Evolutionary conservation across 768 basidiomycete species (phyloP), one percentile per base, ranked within the genome.

Genomic region (Pholiota microspora): DNA sequence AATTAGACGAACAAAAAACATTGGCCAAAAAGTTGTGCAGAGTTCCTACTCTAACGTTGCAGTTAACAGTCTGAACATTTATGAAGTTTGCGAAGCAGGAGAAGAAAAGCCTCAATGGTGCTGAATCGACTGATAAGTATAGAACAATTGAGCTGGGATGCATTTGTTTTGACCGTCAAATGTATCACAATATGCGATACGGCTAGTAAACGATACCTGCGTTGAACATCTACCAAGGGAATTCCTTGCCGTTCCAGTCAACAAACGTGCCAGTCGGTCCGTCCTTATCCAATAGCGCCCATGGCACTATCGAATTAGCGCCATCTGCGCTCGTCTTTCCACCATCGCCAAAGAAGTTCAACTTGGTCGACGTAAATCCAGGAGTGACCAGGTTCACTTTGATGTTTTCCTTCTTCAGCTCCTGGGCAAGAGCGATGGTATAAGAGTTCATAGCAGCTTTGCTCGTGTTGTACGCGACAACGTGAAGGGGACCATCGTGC

Each of bases 401-500:
- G 58, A 88, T 83, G 18, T 67, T 67, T 52, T 76, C 71, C 16
- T 66, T 59, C 2, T 74, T 76, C 71, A 88, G 76, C 66, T 88
- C 85, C 13, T 81, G 76, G 0, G 86, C 83, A n/a, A 89, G 71
- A 1, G 79, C 80, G 54, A 81, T 83, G 0, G 77, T 71, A 47
- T 88, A 80, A 38, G 79, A 78, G 44, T 84, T 82, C 0, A 81
- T 82, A 7, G 88, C 88, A 0, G 82, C 86, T 70, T 89, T 89
- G 56, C 82, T 85, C 1, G 86, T 83, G 60, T 88, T 88, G 64
- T 88, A 89, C 7, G 77, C 77, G 24, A 73, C 69, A 18, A 69
- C 50, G 60, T 77, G 73, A 12, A 73, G 55, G 21, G 35, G 12
- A 2, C 68, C 60, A 25, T 71, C 59, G 2, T 68, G 66, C 18